A percentile compares a stretch with the other conserved stretches of the same genome.
These are phyloP conservation scores for Zygosaccharomyces sapae DNA, from an alignment of 1,139 yeast genomes.

Conservation along the genomic window DNA sequence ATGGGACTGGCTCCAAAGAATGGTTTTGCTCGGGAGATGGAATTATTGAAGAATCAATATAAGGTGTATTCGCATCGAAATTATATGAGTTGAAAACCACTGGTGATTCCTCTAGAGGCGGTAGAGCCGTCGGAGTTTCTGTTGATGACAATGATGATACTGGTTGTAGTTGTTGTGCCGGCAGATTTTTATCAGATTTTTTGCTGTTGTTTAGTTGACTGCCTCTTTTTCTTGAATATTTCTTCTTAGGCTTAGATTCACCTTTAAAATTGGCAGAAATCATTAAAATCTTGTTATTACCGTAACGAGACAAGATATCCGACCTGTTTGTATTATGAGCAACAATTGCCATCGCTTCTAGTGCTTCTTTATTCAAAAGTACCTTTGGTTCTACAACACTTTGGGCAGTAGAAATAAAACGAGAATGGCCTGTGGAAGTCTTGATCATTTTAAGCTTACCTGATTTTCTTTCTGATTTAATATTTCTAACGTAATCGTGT, in stretches of 20 bases:
- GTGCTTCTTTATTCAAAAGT: constrained; percentile 32
- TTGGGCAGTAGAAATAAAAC: constrained; percentile 36
- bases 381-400: constrained; percentile 35
- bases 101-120: constrained; percentile 8
- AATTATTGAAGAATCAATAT: constrained; percentile 12
- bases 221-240: constrained; percentile 7
- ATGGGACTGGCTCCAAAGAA: constrained; percentile 15
- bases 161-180: neutral
- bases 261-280: constrained; percentile 29
- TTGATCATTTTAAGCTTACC: constrained; percentile 33
- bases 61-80: constrained; percentile 12
- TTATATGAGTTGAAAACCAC: constrained; percentile 7
- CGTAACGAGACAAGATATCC: constrained; percentile 25
- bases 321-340: constrained; percentile 27
- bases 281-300: constrained; percentile 29
- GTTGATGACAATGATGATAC: neutral
- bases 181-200: constrained; percentile 3
- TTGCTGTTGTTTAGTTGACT: neutral
- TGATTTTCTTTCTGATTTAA: constrained; percentile 25
- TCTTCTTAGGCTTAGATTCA: constrained; percentile 12
- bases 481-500: constrained; percentile 40
- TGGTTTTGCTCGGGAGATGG: constrained; percentile 16
- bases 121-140: constrained; percentile 6
- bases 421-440: constrained; percentile 35
- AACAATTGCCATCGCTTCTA: constrained; percentile 36